phyloP scores from a whole-genome alignment of 345 rosid genomes.

The Tarenaya hassleriana region DNA sequence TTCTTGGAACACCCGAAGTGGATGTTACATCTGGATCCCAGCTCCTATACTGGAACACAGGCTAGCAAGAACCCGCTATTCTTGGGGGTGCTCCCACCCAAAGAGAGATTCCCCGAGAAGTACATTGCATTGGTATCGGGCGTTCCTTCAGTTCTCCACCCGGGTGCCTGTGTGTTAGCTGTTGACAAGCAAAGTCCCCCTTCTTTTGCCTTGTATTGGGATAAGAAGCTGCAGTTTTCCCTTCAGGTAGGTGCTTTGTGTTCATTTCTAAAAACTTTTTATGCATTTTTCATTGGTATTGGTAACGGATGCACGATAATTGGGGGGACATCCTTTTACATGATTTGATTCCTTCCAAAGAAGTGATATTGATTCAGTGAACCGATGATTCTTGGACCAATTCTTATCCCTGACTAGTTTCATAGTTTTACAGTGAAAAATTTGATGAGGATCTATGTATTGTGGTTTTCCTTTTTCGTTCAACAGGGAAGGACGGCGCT shows the following conservation, averaged over 20 bases:
- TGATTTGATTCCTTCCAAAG: too few species aligned
- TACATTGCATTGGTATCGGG: slow-evolving; percentile 61
- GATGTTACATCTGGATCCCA: slow-evolving; percentile 93
- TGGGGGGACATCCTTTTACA: too few species aligned
- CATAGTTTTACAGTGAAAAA: too few species aligned
- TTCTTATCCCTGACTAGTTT: too few species aligned
- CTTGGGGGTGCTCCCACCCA: slow-evolving; percentile 77
- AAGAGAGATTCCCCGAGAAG: slow-evolving; percentile 91
- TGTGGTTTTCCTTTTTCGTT: too few species aligned
- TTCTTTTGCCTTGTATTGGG: slow-evolving; percentile 82
- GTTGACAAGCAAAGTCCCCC: slow-evolving; percentile 69
- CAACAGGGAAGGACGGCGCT: slow-evolving; percentile 85
- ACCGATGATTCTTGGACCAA: too few species aligned
- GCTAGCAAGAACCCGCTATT: slow-evolving; percentile 81
- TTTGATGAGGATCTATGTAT: too few species aligned
- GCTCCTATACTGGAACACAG: slow-evolving; percentile 72
- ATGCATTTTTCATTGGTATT: slow-evolving; percentile 3
- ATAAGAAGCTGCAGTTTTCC: slow-evolving; percentile 69
- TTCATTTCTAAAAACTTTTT: neutral
- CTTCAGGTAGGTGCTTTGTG: slow-evolving; percentile 53
- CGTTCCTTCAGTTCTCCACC: slow-evolving; percentile 71
- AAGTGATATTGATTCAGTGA: too few species aligned
- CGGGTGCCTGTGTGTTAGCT: slow-evolving; percentile 76
- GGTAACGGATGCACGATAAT: too few species aligned
- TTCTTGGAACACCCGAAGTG: slow-evolving; percentile 93